phyloP scores from a whole-genome alignment of 768 basidiomycete genomes.

The Daedaleopsis sinensis region DNA sequence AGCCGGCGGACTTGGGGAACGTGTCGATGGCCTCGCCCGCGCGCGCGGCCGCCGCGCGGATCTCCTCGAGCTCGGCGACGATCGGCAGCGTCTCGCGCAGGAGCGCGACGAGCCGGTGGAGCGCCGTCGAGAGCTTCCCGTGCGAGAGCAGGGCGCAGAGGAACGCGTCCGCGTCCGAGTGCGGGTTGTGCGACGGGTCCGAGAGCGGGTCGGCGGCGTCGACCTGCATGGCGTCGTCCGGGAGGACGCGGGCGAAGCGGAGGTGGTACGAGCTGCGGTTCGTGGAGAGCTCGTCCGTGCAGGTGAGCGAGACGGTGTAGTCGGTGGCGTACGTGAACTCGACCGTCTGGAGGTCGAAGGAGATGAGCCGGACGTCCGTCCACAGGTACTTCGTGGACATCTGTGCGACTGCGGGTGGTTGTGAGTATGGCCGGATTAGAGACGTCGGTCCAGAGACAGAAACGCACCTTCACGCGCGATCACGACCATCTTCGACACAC shows the following conservation, averaged over 20 bases:
- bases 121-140: conserved; percentile 63
- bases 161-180: conserved; percentile 77
- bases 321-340: conserved; percentile 81
- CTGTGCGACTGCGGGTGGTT: conserved; percentile 61
- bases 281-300: conserved; percentile 72
- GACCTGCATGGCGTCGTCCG: conserved; percentile 24
- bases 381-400: conserved; percentile 76
- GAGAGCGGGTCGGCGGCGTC: conserved; percentile 24
- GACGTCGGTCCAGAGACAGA: background rate
- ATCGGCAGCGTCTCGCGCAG: conserved; percentile 81
- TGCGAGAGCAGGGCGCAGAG: conserved; percentile 73
- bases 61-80: conserved; percentile 67
- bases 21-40: conserved; percentile 52
- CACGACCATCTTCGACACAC: conserved; percentile 91
- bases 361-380: conserved; percentile 78
- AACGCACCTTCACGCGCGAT: conserved; percentile 83
- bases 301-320: conserved; percentile 78
- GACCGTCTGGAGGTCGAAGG: conserved; percentile 92
- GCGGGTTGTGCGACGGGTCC: conserved; percentile 58
- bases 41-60: conserved; percentile 36
- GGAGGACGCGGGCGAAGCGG: conserved; percentile 60
- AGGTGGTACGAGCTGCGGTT: conserved; percentile 74
- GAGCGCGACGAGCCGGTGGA: conserved; percentile 67
- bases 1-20: conserved; percentile 80
- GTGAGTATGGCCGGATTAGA: too few species aligned